Base-by-base conservation (phyloP, 169 alveolate genomes). In the Plasmodium yoelii region DNA sequence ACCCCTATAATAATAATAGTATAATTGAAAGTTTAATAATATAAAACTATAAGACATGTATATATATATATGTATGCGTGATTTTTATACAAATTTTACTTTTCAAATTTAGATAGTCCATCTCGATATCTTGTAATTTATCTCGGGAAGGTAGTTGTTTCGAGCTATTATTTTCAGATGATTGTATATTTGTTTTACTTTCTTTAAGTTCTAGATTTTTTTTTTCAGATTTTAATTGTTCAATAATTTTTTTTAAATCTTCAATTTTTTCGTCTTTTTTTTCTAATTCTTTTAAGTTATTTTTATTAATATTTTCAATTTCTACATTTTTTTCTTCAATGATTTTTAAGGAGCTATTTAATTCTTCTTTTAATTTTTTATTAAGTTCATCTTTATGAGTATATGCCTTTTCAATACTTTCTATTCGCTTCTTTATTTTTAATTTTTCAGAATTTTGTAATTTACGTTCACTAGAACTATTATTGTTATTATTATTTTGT, bases 271-370 rank as follows among this genome's bases (percentile, higher is more conserved):
- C 64, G 9, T 68, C 65, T 64, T 77, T 75, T 24, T 56, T 68
- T 68, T 77, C 65, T 68, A 77, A 42, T 44, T 63, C 77, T 26
- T 63, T 42, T 64, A 44, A 39, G 46, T 64, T 77, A 39, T 51
- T 64, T 64, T 61, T 63, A 46, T 64, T 49, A 53, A 77, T 77
- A 46, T 77, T 26, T 64, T 77, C 88, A 55, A 77, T 77, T 13
- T 63, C 80, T 15, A 63, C 34, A 77, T 77, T 77, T 77, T 77
- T 77, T n/a, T 77, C 88, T 26, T 77, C 77, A 19, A 77, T 77
- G 42, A 77, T 77, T 49, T 77, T 77, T 57, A 77, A 77, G 26
- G 88, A 68, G 49, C 65, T 55, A 63, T 18, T 63, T 47, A 77
- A 63, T 77, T 77, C 88, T 51, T 77, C 88, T 56, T 77, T 77